Evolutionary conservation across 1,284 basidiomycete genomes (phyloP).

Genomic region (Thecaphora thlaspeos): DNA sequence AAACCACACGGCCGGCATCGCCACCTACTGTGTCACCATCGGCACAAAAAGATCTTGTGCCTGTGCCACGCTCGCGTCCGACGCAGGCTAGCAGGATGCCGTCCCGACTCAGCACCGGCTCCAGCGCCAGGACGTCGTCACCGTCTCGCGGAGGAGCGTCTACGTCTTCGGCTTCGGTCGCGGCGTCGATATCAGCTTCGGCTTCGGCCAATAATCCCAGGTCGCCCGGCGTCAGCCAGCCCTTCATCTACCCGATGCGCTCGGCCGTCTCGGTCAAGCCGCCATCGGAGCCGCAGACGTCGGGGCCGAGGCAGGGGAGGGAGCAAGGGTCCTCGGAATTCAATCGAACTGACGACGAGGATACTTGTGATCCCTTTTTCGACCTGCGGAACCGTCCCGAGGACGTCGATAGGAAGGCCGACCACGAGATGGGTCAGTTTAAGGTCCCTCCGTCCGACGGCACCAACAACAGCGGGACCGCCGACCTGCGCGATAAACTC

Average conservation of each 20-base stretch:
- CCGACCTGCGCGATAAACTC: constrained; percentile 16
- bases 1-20: no score
- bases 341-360: no score
- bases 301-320: background rate
- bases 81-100: no score
- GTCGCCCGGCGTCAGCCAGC: constrained; percentile 26
- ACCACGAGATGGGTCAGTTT: constrained; percentile 20
- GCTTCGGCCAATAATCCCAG: background rate
- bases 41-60: no score
- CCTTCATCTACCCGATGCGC: constrained; percentile 51
- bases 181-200: no score
- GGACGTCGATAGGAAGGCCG: constrained; percentile 3
- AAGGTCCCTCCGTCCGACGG: constrained; percentile 18
- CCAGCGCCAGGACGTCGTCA: no score
- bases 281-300: constrained; percentile 2
- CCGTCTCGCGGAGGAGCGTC: no score
- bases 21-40: no score
- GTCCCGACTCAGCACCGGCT: no score
- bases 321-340: background rate
- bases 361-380: constrained; percentile 1
- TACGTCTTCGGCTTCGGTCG: no score
- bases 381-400: background rate
- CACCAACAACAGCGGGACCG: background rate
- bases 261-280: constrained; percentile 48
- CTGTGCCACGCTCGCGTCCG: no score